Conservation (phyloP, 2,329 filamentous ascomycete species). For the Colletotrichum gloeosporioides region DNA sequence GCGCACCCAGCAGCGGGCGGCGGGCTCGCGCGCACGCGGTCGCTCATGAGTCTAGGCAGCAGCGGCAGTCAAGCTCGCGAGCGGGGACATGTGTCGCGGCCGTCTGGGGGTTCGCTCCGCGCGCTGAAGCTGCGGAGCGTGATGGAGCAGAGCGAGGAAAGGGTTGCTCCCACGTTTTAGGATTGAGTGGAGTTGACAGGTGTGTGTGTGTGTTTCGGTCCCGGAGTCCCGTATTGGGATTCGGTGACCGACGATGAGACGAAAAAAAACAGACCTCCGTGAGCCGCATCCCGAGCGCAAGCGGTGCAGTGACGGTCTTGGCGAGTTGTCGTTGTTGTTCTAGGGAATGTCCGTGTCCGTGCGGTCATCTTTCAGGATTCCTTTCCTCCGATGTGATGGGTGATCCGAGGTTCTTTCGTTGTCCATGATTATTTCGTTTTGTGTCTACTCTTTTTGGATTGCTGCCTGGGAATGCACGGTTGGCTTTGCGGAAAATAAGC, state of each 20-base stretch:
- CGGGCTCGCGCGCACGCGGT: background rate
- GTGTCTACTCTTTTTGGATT: background rate
- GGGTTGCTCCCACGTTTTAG: constrained; percentile 13
- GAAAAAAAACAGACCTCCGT: background rate
- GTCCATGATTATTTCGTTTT: background rate
- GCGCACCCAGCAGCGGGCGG: background rate
- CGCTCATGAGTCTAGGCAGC: background rate
- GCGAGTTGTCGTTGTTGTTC: background rate
- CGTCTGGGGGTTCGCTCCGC: constrained; percentile 22
- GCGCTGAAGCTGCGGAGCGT: constrained; percentile 24
- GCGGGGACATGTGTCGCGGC: constrained; percentile 1
- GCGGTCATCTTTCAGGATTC: background rate
- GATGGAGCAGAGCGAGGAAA: constrained; percentile 19
- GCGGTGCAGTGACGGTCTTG: background rate
- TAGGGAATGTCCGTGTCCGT: background rate
- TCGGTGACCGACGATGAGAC: constrained; percentile 11
- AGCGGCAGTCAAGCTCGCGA: background rate
- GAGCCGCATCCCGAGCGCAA: background rate
- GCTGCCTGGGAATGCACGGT: background rate
- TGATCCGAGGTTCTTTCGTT: background rate
- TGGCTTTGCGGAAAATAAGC: background rate
- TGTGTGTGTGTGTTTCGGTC: background rate
- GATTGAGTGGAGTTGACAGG: background rate
- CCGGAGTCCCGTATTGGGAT: background rate
- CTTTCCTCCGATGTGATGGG: background rate